Percentiles rank a stretch among this genome's conserved stretches.
Conservation (phyloP, 106 monocot species). For the Amphibolis antarctica region DNA sequence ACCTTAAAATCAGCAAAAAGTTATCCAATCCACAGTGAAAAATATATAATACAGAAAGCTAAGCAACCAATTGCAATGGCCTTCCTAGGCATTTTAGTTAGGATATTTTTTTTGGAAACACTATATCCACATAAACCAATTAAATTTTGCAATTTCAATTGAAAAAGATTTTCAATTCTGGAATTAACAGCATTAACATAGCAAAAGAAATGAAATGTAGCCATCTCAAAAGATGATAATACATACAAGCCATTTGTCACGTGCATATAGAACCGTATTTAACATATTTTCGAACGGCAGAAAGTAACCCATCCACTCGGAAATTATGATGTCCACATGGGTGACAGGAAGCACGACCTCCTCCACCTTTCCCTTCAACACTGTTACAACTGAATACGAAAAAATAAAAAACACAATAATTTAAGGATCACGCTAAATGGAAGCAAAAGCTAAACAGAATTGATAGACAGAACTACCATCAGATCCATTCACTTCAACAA, state of each 20-base stretch:
- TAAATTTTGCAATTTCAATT: too few species aligned
- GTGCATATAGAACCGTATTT: slow-evolving; percentile 87
- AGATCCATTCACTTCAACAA: slow-evolving; percentile 73
- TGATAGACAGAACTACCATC: slow-evolving; percentile 35
- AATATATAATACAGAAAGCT: too few species aligned
- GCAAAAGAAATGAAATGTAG: neutral
- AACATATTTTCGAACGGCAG: slow-evolving; percentile 92
- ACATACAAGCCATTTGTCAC: slow-evolving; percentile 98
- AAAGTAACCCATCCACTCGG: slow-evolving; percentile 98
- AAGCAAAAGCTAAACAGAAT: neutral
- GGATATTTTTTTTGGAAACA: too few species aligned
- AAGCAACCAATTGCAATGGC: too few species aligned
- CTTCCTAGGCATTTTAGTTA: too few species aligned
- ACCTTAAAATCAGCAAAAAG: too few species aligned
- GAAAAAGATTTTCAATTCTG: too few species aligned
- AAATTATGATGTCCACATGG: slow-evolving; percentile 77
- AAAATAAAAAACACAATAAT: slow-evolving; percentile 6
- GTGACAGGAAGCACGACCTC: slow-evolving; percentile 71
- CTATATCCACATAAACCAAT: too few species aligned
- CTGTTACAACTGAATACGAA: slow-evolving; percentile 55
- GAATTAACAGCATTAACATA: too few species aligned
- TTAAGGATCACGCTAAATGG: neutral
- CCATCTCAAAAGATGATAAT: neutral
- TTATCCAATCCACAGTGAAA: too few species aligned
- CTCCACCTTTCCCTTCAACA: slow-evolving; percentile 87